Evolutionary conservation across 345 rosid genomes (phyloP).

Genomic region (Citrus trifoliata): DNA sequence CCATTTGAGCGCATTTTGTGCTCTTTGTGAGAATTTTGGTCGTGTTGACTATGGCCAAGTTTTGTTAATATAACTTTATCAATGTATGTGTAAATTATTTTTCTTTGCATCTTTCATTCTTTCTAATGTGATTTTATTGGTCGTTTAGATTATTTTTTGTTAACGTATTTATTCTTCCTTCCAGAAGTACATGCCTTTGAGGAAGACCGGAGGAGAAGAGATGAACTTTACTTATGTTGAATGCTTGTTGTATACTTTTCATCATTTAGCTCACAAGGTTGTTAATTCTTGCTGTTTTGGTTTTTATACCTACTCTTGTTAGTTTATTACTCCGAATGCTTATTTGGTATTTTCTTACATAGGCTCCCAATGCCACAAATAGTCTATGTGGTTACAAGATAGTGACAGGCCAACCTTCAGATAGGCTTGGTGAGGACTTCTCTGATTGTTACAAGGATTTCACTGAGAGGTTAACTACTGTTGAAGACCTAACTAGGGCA

Average conservation of each 20-base stretch:
- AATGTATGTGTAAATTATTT: not conserved
- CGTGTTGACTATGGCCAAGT: not conserved
- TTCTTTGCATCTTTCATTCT: not conserved
- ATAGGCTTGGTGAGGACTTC: slow-evolving; percentile 96
- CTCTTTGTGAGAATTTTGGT: not conserved
- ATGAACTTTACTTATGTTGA: slow-evolving; percentile 94
- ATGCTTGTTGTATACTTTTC: slow-evolving; percentile 83
- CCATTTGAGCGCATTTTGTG: not conserved
- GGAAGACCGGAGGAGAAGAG: slow-evolving; percentile 92
- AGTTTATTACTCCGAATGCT: slow-evolving; percentile 4
- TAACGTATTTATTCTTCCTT: slow-evolving; percentile 14
- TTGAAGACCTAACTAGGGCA: slow-evolving; percentile 91
- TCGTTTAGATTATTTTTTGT: not conserved
- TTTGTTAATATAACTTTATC: not conserved
- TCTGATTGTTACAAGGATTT: slow-evolving; percentile 83
- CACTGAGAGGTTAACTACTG: slow-evolving; percentile 75
- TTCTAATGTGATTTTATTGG: slow-evolving; percentile 1
- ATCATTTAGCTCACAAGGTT: slow-evolving; percentile 95
- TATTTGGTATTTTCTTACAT: slow-evolving; percentile 22
- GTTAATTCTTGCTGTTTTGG: slow-evolving; percentile 9
- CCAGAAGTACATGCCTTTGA: slow-evolving; percentile 92
- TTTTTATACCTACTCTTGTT: not conserved
- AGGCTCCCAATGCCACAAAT: slow-evolving; percentile 99
- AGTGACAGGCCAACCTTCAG: slow-evolving; percentile 98
- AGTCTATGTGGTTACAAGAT: slow-evolving; percentile 94